These are phyloP conservation scores for Fusarium buharicum DNA, from an alignment of 2,329 filamentous ascomycete genomes.

Conservation along the genomic window DNA sequence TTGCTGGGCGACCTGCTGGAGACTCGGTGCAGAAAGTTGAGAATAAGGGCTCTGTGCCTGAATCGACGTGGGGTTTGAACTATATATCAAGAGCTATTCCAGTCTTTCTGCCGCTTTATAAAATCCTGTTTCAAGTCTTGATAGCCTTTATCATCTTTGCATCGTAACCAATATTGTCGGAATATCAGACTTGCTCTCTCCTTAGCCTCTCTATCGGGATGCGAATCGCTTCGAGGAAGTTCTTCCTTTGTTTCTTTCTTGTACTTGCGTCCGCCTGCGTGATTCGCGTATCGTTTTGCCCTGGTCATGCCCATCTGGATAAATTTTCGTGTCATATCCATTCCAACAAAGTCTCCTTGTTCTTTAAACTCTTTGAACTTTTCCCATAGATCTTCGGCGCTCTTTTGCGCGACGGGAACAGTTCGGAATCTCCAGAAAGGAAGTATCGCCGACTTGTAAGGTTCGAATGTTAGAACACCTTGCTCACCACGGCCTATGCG, in stretches of 20 bases:
- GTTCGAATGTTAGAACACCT: conserved; percentile 70
- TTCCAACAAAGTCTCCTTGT: conserved; percentile 67
- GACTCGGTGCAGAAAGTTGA: no score
- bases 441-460: conserved; percentile 69
- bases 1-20: no score
- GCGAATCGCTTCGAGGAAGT: conserved; percentile 23
- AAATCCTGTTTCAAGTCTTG: conserved; percentile 30
- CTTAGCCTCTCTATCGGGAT: conserved; percentile 37
- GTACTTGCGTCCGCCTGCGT: conserved; percentile 66
- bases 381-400: conserved; percentile 59
- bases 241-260: conserved; percentile 25
- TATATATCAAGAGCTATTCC: neutral
- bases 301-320: conserved; percentile 74
- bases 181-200: conserved; percentile 37
- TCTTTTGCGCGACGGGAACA: conserved; percentile 48
- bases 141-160: conserved; percentile 39
- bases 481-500: conserved; percentile 69
- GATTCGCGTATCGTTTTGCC: conserved; percentile 68
- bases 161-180: conserved; percentile 32
- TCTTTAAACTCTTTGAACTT: conserved; percentile 64
- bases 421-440: conserved; percentile 67
- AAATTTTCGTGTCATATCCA: conserved; percentile 73
- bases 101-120: conserved; percentile 5
- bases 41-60: no score
- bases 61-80: no score